Evolutionary conservation across 2,329 filamentous ascomycete genomes (phyloP), one percentile per base, ranked within the genome.

Genomic region (Didymella sp.): DNA sequence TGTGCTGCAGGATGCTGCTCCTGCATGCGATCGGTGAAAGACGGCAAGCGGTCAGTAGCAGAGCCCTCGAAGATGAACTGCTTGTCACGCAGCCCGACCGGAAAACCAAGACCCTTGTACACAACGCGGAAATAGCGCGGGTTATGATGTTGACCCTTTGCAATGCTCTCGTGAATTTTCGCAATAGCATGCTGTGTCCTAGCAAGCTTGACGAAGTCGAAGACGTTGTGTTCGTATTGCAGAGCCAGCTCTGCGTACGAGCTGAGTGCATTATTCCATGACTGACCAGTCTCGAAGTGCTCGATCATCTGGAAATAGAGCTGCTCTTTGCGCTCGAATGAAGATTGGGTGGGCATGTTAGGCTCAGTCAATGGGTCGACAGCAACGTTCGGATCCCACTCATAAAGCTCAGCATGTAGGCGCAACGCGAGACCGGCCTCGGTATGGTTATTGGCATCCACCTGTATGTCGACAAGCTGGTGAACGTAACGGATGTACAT

Each of bases 401-500:
- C 88, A 71, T 97, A 96, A 5, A 96, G 81, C 64, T 97, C 93
- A 2, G 94, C 93, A 74, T 98, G 95, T 52, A 98, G 85, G 37
- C 92, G 89, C 33, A 98, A 82, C 4, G 93, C 92, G 60, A 98
- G 83, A 12, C 92, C 95, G 13, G 94, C 94, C 77, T 97, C 93
- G 0, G 92, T 90, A 61, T 88, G 86, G 68, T 96, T 95, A 56
- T 89, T 84, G 4, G 89, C 85, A 37, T 88, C 85, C 8, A 85
- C 84, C 74, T 98, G 94, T 12, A 95, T 81, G 35, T 87, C 81
- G 2, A 92, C 91, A 19, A 98, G 83, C 75, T 97, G 92, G 72
- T 98, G 94, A 13, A 98, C 93, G 69, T 98, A 97, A 63, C 92
- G 89, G 62, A 96, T 90, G 75, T 96, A 98, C 55, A 97, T 96